Conservation (phyloP, 23 red algal species). For the Gracilaria caudata region DNA sequence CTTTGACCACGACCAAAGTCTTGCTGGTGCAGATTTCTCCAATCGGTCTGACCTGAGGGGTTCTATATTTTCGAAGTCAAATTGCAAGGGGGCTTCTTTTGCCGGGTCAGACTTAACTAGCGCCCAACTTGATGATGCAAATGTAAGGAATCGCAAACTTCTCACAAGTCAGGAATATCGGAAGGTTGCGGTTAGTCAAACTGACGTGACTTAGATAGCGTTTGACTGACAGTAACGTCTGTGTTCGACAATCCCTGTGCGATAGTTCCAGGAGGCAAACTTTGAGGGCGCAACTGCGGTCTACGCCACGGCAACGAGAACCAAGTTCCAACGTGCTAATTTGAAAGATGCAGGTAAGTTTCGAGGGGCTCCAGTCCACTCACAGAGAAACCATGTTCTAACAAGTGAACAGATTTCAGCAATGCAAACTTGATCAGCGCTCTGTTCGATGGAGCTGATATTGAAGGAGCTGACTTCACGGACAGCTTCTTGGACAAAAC, state of each 20-base stretch:
- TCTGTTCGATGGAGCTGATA: conserved; percentile 68
- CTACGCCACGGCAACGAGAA: conserved; percentile 59
- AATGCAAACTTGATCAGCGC: conserved; percentile 77
- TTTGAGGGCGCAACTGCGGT: conserved; percentile 49
- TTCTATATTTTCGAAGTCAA: conserved; percentile 78
- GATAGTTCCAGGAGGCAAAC: conserved; percentile 59
- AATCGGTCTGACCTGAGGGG: conserved; percentile 63
- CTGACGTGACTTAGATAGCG: not conserved
- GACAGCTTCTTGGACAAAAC: conserved; percentile 66
- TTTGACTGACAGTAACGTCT: conserved; percentile 1
- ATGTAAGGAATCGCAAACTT: conserved; percentile 33
- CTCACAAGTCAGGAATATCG: not conserved
- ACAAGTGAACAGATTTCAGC: conserved; percentile 40
- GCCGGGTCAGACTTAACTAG: conserved; percentile 57
- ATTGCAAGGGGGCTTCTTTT: conserved; percentile 57
- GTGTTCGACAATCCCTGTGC: not conserved
- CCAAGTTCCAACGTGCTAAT: conserved; percentile 76
- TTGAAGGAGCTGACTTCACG: conserved; percentile 81
- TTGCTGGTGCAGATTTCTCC: conserved; percentile 75
- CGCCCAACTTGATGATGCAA: conserved; percentile 76
- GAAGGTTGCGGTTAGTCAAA: not conserved
- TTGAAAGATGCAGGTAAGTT: conserved; percentile 67
- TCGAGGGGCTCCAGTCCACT: not conserved
- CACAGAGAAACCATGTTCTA: not conserved
- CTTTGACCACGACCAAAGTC: conserved; percentile 78